Conservation (phyloP, 495 filamentous ascomycete species). For the Penicillium desertorum region DNA sequence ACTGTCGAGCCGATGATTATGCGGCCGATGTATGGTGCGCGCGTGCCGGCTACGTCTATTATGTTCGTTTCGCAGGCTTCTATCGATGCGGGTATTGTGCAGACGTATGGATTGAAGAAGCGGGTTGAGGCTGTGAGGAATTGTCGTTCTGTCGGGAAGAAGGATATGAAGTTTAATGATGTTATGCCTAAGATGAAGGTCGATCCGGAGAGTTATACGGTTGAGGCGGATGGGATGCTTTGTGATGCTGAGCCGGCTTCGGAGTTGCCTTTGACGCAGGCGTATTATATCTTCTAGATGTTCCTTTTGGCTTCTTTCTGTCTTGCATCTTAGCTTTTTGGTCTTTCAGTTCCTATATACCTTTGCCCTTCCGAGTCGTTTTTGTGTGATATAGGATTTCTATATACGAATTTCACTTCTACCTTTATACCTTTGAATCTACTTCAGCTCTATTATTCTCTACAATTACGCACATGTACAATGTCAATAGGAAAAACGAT, state of each 20-base stretch:
- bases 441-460: too few relatives aligned
- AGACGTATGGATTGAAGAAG: slow-evolving; percentile 72
- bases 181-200: slow-evolving; percentile 88
- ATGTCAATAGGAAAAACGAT: not conserved
- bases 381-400: slow-evolving; percentile 8
- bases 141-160: slow-evolving; percentile 80
- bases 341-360: slow-evolving; percentile 17
- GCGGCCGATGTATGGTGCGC: slow-evolving; percentile 81
- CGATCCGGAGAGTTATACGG: slow-evolving; percentile 86
- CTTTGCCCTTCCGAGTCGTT: slow-evolving; percentile 1
- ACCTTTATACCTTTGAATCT: not conserved
- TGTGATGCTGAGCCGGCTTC: slow-evolving; percentile 74
- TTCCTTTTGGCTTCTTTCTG: not conserved
- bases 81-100: slow-evolving; percentile 62
- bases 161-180: slow-evolving; percentile 93
- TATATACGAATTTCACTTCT: slow-evolving; percentile 9
- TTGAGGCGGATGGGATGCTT: slow-evolving; percentile 80
- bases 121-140: slow-evolving; percentile 77
- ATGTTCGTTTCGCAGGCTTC: slow-evolving; percentile 80
- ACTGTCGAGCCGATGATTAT: slow-evolving; percentile 85
- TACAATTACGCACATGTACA: not conserved
- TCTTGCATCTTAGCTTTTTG: slow-evolving; percentile 3
- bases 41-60: slow-evolving; percentile 70
- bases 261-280: slow-evolving; percentile 77
- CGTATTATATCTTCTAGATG: slow-evolving; percentile 71